Conservation (phyloP, 116 monocot genomes). For the Trichopus zeylanicus region DNA sequence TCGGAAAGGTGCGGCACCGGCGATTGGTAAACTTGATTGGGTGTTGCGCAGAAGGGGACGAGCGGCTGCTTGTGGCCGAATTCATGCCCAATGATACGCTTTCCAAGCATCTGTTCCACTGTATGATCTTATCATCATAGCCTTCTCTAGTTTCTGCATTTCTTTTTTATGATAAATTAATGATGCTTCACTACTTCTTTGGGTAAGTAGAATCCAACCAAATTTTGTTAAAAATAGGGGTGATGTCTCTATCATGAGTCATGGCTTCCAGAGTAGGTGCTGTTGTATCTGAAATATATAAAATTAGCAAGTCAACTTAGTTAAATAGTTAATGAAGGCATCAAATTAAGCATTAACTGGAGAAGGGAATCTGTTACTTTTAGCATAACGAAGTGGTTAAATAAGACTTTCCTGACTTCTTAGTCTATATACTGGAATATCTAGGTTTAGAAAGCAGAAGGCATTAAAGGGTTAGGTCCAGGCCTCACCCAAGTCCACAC, state of each 20-base stretch:
- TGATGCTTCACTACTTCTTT: not conserved
- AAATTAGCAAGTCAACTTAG: not conserved
- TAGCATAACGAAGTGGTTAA: no score
- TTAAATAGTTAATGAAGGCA: not conserved
- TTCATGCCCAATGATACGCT: conserved; percentile 97
- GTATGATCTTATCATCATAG: conserved; percentile 26
- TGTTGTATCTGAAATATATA: not conserved
- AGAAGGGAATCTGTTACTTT: no score
- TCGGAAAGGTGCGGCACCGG: conserved; percentile 84
- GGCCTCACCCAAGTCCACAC: no score
- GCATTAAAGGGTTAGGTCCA: no score
- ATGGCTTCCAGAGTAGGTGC: not conserved
- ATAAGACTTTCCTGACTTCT: no score
- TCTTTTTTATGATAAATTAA: not conserved
- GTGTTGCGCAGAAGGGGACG: conserved; percentile 86
- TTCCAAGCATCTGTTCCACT: conserved; percentile 97
- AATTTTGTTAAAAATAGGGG: not conserved
- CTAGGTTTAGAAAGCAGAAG: no score
- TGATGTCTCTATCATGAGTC: not conserved
- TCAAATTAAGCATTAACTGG: no score
- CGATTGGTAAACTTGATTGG: conserved; percentile 85
- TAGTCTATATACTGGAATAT: no score
- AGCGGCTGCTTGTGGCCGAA: conserved; percentile 88
- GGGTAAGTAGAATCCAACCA: not conserved
- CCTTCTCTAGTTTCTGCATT: not conserved